These are phyloP conservation scores for Chenopodium berlandieri DNA, from an alignment of 148 eudicot genomes.

Conservation along the genomic window DNA sequence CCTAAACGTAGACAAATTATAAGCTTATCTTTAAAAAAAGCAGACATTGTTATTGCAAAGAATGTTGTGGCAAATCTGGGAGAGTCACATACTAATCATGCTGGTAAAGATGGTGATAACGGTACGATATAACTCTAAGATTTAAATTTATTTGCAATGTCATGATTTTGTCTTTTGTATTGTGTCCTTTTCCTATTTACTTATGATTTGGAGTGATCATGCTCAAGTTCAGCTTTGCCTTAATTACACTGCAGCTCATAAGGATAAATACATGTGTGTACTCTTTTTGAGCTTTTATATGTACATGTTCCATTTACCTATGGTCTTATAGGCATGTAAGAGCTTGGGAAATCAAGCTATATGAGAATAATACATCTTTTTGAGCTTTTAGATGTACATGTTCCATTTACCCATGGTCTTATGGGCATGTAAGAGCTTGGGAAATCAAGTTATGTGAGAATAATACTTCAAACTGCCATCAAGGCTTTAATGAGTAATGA, in stretches of 20 bases:
- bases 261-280: no score
- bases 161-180: not conserved
- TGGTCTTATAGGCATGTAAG: not conserved
- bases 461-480: not conserved
- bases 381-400: not conserved
- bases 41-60: constrained; percentile 64
- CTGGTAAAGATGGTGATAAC: constrained; percentile 40
- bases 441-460: not conserved
- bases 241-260: not conserved
- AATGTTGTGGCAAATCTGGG: constrained; percentile 31
- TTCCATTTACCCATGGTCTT: not conserved
- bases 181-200: constrained; percentile 1
- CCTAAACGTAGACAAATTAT: constrained; percentile 90
- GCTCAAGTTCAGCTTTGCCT: constrained; percentile 1
- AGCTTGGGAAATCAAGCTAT: not conserved
- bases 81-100: constrained; percentile 32
- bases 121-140: constrained; percentile 31
- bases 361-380: not conserved
- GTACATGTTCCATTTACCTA: not conserved
- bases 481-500: not conserved
- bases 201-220: not conserved
- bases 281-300: not conserved
- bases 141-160: constrained; percentile 10
- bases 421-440: not conserved
- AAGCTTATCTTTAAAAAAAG: constrained; percentile 56